phyloP scores from a whole-genome alignment of 2,329 filamentous ascomycete species.

The Exophiala sp. region DNA sequence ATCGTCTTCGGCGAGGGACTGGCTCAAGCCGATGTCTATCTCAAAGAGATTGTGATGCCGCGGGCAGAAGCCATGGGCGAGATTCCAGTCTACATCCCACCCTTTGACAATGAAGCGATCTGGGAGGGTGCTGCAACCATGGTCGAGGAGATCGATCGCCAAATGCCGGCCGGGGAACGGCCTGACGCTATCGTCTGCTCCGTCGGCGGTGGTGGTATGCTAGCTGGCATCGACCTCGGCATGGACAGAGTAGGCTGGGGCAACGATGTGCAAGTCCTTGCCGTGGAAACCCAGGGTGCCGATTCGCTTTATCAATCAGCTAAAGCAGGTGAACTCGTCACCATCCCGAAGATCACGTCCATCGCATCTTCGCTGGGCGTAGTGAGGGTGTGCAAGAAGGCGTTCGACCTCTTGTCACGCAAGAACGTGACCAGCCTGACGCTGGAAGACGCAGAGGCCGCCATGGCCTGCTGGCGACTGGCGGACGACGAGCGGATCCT shows the following conservation, averaged over 20 bases:
- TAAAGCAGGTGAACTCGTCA: slow-evolving; percentile 52
- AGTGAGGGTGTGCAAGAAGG: slow-evolving; percentile 60
- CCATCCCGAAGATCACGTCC: slow-evolving; percentile 67
- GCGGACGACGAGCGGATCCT: slow-evolving; percentile 77
- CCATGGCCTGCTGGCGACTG: slow-evolving; percentile 71
- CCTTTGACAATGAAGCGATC: slow-evolving; percentile 44
- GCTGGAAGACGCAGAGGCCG: slow-evolving; percentile 72
- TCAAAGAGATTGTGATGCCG: slow-evolving; percentile 52
- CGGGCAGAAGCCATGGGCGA: slow-evolving; percentile 30
- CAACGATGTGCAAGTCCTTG: slow-evolving; percentile 54
- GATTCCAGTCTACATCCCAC: slow-evolving; percentile 48
- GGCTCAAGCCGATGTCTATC: slow-evolving; percentile 64
- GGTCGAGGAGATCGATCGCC: slow-evolving; percentile 41
- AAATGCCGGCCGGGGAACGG: slow-evolving; percentile 38
- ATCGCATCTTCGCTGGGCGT: slow-evolving; percentile 72
- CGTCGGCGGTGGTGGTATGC: slow-evolving; percentile 74
- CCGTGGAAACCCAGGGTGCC: slow-evolving; percentile 72
- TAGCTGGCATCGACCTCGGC: slow-evolving; percentile 71
- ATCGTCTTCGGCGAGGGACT: slow-evolving; percentile 66
- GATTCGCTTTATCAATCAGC: slow-evolving; percentile 64
- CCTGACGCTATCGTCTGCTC: slow-evolving; percentile 71
- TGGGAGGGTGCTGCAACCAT: slow-evolving; percentile 46
- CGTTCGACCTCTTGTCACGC: slow-evolving; percentile 61
- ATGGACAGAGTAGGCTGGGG: slow-evolving; percentile 42
- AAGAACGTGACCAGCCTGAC: slow-evolving; percentile 57